Percentiles rank a stretch among this genome's conserved stretches.
Conservation (phyloP, 345 rosid species). For the Citrus inodora region DNA sequence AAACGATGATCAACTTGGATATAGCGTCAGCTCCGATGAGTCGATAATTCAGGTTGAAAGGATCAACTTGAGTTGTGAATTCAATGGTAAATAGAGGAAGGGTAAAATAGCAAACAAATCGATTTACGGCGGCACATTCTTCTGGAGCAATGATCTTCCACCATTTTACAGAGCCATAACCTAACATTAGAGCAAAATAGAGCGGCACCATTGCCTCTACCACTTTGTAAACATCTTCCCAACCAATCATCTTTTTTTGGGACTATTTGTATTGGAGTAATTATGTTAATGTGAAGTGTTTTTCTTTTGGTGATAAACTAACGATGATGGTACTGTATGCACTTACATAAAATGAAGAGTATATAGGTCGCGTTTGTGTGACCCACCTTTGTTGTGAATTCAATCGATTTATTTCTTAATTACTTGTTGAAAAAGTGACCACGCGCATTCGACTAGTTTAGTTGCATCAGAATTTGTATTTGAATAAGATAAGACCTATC, state of each 20-base stretch:
- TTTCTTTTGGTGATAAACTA: neutral
- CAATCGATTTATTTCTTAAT: no score
- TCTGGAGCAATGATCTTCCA: conserved; percentile 71
- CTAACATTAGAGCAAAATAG: conserved; percentile 66
- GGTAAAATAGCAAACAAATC: conserved; percentile 74
- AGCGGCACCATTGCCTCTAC: conserved; percentile 76
- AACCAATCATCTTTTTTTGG: conserved; percentile 51
- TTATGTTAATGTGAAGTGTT: neutral
- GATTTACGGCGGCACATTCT: conserved; percentile 74
- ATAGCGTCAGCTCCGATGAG: conserved; percentile 63
- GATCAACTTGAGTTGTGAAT: conserved; percentile 67
- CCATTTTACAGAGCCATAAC: conserved; percentile 88
- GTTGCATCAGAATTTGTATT: no score
- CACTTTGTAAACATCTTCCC: conserved; percentile 76
- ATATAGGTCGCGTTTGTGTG: no score
- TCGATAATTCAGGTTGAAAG: conserved; percentile 62
- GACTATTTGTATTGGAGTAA: neutral
- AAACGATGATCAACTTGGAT: conserved; percentile 58
- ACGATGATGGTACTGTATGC: no score
- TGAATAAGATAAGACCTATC: no score
- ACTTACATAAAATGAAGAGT: no score
- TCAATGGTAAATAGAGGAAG: conserved; percentile 75
- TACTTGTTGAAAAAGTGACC: no score
- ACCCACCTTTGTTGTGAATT: no score
- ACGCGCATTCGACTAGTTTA: no score